Percentiles rank a stretch among this genome's conserved stretches.
phyloP scores from a whole-genome alignment of 2,329 filamentous ascomycete genomes.

The Cladophialophora yegresii region DNA sequence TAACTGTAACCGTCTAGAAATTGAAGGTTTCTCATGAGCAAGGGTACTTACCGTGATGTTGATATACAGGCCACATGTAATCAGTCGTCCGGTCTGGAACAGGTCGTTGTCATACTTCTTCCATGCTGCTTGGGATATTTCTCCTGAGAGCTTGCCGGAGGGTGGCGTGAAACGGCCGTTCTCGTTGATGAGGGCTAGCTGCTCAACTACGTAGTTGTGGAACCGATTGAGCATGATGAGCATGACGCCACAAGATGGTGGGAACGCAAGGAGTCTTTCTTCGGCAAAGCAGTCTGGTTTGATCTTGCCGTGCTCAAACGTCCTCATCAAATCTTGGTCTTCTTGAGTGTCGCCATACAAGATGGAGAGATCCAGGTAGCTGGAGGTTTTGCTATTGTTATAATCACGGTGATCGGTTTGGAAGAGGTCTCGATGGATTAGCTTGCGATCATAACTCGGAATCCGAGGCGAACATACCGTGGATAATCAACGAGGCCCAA shows the following conservation, averaged over 20 bases:
- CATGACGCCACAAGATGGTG: constrained; percentile 69
- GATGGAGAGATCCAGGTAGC: constrained; percentile 70
- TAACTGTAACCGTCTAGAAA: not conserved
- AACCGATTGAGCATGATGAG: constrained; percentile 74
- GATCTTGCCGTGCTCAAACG: constrained; percentile 69
- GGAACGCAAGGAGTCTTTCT: constrained; percentile 68
- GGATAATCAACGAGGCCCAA: constrained; percentile 72
- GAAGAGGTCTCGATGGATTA: constrained; percentile 60
- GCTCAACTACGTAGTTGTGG: constrained; percentile 81
- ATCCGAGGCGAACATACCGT: constrained; percentile 52
- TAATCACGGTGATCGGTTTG: constrained; percentile 66
- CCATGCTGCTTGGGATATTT: constrained; percentile 56
- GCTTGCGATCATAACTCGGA: not conserved
- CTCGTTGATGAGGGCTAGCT: constrained; percentile 84
- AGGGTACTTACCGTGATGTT: constrained; percentile 67
- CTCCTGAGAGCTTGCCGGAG: constrained; percentile 50
- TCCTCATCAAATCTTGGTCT: constrained; percentile 56
- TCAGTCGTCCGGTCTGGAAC: constrained; percentile 75
- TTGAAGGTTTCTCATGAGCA: not conserved
- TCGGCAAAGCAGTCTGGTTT: constrained; percentile 74
- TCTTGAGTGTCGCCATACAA: constrained; percentile 65
- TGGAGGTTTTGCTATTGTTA: constrained; percentile 66
- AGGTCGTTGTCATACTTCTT: constrained; percentile 74
- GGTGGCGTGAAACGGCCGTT: constrained; percentile 74
- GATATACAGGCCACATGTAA: constrained; percentile 74